Percentiles rank a stretch among this genome's conserved stretches.
phyloP scores from a whole-genome alignment of 345 rosid species.

The Noccaea caerulescens region DNA sequence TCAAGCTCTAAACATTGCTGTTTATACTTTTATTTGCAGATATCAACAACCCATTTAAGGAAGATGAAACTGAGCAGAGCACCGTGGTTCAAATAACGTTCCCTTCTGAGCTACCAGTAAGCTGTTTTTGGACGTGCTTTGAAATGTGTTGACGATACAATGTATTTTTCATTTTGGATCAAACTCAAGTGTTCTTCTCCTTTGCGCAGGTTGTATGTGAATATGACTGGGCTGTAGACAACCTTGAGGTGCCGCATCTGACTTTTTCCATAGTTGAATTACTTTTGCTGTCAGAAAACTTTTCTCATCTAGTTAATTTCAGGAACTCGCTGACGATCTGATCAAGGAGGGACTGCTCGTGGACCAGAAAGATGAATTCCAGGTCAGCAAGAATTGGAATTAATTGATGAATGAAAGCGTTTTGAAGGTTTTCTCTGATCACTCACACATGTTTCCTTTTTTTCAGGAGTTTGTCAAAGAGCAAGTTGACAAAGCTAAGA shows the following conservation, averaged over 20 bases:
- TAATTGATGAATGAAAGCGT: neutral
- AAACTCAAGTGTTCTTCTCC: constrained; percentile 14
- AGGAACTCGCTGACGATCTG: constrained; percentile 71
- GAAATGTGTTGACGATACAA: neutral
- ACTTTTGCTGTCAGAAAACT: neutral
- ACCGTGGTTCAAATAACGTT: constrained; percentile 74
- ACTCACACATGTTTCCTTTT: neutral
- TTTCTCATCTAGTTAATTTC: constrained; percentile 15
- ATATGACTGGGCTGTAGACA: constrained; percentile 74
- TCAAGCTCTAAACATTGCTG: neutral
- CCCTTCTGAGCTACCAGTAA: constrained; percentile 74
- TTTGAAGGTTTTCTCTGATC: constrained; percentile 4
- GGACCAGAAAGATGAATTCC: constrained; percentile 73
- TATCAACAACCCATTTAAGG: constrained; percentile 76
- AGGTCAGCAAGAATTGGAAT: constrained; percentile 47
- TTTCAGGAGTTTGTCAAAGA: constrained; percentile 71
- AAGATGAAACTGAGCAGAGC: constrained; percentile 75
- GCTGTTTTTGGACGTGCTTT: constrained; percentile 32
- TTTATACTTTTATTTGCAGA: constrained; percentile 48
- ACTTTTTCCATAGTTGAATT: constrained; percentile 19
- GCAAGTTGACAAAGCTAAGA: constrained; percentile 65
- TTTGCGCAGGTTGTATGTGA: constrained; percentile 69
- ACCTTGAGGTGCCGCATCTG: constrained; percentile 63
- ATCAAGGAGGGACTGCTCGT: constrained; percentile 54
- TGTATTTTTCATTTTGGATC: constrained; percentile 5